phyloP scores from a whole-genome alignment of 2,329 filamentous ascomycete species.

The Colletotrichum somersetense region DNA sequence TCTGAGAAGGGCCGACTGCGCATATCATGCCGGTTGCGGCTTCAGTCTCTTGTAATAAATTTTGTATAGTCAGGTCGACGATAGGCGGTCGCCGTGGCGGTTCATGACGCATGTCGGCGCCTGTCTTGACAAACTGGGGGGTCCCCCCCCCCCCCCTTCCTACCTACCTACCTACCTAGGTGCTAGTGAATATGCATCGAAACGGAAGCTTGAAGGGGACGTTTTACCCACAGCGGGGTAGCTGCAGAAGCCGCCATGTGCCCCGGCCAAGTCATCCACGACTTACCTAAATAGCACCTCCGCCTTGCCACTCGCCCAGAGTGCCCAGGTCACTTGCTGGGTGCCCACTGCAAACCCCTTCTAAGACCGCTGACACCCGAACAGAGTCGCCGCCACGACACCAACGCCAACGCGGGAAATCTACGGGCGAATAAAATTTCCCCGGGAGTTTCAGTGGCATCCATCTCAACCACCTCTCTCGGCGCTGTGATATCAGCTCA shows the following conservation, averaged over 20 bases:
- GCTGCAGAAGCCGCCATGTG: conserved; percentile 5
- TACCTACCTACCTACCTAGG: neutral
- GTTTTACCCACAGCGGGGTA: conserved; percentile 19
- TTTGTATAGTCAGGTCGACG: neutral
- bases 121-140: neutral
- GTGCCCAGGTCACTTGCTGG: conserved; percentile 16
- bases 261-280: conserved; percentile 3
- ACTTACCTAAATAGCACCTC: neutral
- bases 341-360: conserved; percentile 19
- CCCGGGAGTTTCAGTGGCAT: conserved; percentile 10
- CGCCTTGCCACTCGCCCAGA: conserved; percentile 9
- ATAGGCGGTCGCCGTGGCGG: neutral
- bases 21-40: neutral
- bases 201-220: neutral
- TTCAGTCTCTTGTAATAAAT: conserved; percentile 13
- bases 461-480: conserved; percentile 23
- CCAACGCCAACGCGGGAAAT: conserved; percentile 8
- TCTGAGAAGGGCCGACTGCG: neutral
- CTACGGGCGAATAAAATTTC: conserved; percentile 33
- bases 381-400: neutral
- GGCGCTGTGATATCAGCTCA: neutral
- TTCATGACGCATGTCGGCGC: neutral
- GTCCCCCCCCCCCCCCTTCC: no score
- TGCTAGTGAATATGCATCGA: no score
- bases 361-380: conserved; percentile 23